phyloP scores from a whole-genome alignment of 1,284 basidiomycete species.

The Lentinula novae-zelandiae region DNA sequence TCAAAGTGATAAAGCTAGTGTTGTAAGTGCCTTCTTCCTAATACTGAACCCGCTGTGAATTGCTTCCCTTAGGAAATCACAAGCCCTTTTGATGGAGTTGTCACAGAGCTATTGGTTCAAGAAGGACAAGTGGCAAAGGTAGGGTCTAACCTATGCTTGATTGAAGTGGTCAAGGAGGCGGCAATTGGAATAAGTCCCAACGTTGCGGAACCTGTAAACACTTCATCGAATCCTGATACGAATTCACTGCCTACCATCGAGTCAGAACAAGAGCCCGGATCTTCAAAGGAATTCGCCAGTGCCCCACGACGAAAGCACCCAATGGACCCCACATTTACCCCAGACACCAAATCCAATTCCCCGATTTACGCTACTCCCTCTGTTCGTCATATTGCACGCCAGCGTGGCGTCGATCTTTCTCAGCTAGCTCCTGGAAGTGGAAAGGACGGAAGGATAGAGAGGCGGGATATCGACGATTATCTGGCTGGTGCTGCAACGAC shows the following conservation, averaged over 20 bases:
- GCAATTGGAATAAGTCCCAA: constrained; percentile 15
- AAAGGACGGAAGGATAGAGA: constrained; percentile 73
- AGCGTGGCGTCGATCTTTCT: constrained; percentile 60
- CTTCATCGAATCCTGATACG: background rate
- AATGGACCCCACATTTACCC: constrained; percentile 16
- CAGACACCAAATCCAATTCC: constrained; percentile 11
- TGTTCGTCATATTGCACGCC: constrained; percentile 72
- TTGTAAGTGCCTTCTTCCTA: constrained; percentile 26
- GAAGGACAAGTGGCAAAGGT: constrained; percentile 89
- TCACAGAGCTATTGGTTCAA: constrained; percentile 71
- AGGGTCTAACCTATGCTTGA: constrained; percentile 78
- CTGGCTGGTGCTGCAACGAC: constrained; percentile 28
- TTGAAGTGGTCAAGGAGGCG: constrained; percentile 70
- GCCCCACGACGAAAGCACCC: constrained; percentile 11
- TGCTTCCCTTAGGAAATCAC: constrained; percentile 66
- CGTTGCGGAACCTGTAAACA: constrained; percentile 8
- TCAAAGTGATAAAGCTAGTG: constrained; percentile 92
- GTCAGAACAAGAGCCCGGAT: constrained; percentile 15
- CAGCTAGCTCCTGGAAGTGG: constrained; percentile 69
- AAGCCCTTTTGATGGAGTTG: constrained; percentile 78
- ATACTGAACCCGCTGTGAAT: background rate
- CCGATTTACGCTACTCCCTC: constrained; percentile 71
- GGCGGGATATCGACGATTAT: constrained; percentile 67
- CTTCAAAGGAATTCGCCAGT: constrained; percentile 6
- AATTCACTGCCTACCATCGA: background rate